These are phyloP conservation scores for Backusella australiensis DNA, from an alignment of 192 early-diverging fungal genomes.

Conservation along the genomic window DNA sequence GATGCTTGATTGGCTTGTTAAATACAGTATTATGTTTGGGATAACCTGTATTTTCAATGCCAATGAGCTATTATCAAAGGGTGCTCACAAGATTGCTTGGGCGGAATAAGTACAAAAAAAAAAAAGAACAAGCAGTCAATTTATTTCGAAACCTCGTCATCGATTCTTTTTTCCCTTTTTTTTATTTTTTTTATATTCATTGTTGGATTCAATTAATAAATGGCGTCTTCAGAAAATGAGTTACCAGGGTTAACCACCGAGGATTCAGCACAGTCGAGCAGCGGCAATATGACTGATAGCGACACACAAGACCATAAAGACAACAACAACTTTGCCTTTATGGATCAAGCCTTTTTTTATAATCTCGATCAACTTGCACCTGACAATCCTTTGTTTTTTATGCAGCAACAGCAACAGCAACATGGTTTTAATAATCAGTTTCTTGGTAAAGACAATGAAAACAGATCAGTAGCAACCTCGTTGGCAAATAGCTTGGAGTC, in stretches of 20 bases:
- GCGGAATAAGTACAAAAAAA: not conserved
- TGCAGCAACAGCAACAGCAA: slow-evolving; percentile 16
- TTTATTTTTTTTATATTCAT: not conserved
- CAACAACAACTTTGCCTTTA: not conserved
- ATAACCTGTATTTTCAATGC: too few species aligned
- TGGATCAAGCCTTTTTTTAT: slow-evolving; percentile 18
- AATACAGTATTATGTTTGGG: too few species aligned
- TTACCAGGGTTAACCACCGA: not conserved
- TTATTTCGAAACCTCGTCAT: not conserved
- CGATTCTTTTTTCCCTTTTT: not conserved
- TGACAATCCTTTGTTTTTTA: slow-evolving; percentile 17
- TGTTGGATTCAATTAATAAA: not conserved
- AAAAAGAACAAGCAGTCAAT: not conserved
- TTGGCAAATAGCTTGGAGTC: slow-evolving; percentile 3
- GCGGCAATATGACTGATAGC: not conserved
- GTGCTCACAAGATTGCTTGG: too few species aligned
- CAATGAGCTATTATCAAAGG: too few species aligned
- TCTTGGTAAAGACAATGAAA: not conserved
- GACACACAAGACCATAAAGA: not conserved
- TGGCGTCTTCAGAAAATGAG: not conserved
- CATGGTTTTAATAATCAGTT: not conserved
- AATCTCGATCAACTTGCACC: slow-evolving; percentile 16
- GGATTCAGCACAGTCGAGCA: not conserved
- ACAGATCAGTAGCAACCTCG: not conserved
- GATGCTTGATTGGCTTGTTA: too few species aligned